phyloP scores from a whole-genome alignment of 164 flowering plant species.

The Chimonanthus praecox region DNA sequence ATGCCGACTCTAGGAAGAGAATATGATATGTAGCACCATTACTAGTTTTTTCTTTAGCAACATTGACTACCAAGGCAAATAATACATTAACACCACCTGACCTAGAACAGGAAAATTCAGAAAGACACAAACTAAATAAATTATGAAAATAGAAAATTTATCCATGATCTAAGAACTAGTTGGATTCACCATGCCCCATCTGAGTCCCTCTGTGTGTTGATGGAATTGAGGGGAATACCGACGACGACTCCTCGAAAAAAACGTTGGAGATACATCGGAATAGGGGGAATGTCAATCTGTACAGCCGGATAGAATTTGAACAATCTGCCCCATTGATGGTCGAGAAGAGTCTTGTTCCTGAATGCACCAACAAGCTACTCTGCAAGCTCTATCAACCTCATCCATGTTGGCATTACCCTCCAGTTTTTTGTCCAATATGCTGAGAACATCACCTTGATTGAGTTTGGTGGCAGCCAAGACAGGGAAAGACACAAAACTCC shows the following conservation, averaged over 20 bases:
- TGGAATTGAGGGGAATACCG: not conserved
- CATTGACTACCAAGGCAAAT: too few species aligned
- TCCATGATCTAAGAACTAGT: too few species aligned
- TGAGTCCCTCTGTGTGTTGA: not conserved
- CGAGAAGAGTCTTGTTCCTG: constrained; percentile 31
- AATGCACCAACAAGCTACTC: constrained; percentile 35
- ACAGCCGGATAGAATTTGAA: constrained; percentile 33
- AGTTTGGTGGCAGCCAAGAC: constrained; percentile 24
- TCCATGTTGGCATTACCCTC: constrained; percentile 21
- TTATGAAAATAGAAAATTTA: too few species aligned
- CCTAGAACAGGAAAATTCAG: too few species aligned
- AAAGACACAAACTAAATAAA: too few species aligned
- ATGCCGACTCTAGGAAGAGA: too few species aligned
- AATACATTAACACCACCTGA: too few species aligned
- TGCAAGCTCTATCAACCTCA: constrained; percentile 26
- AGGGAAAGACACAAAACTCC: constrained; percentile 21
- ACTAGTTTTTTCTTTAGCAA: too few species aligned
- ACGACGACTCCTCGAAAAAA: constrained; percentile 11
- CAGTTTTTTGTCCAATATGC: constrained; percentile 22
- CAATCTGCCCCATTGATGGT: constrained; percentile 39
- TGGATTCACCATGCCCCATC: not conserved
- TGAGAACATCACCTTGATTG: constrained; percentile 11
- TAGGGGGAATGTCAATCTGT: constrained; percentile 29
- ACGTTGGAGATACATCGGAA: constrained; percentile 26
- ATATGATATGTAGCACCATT: too few species aligned